Evolutionary conservation across 148 eudicot genomes (phyloP).

Genomic region (Arctostaphylos glauca): DNA sequence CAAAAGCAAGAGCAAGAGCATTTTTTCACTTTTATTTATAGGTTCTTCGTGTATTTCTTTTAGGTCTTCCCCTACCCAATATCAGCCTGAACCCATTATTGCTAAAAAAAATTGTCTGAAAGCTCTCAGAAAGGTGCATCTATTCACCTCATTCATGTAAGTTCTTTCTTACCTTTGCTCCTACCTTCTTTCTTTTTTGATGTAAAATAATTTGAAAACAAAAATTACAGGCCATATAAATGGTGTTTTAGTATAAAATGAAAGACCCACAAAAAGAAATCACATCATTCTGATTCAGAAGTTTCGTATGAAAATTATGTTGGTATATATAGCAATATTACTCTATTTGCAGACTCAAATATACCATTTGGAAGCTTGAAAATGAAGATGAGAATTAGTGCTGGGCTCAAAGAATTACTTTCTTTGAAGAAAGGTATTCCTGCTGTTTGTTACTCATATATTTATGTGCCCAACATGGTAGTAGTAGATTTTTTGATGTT

Average conservation of each 20-base stretch:
- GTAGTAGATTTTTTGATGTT: neutral
- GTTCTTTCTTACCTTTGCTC: neutral
- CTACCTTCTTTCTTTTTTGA: neutral
- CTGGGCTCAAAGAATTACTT: conserved; percentile 18
- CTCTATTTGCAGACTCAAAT: neutral
- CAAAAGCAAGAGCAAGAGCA: neutral
- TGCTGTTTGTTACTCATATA: neutral
- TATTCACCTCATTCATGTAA: neutral
- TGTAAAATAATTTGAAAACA: neutral
- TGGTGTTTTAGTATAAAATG: too few species aligned
- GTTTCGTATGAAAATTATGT: neutral
- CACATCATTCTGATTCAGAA: neutral
- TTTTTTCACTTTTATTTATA: neutral
- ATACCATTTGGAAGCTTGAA: neutral
- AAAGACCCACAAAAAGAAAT: neutral
- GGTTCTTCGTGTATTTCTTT: neutral
- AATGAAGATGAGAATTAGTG: conserved; percentile 11
- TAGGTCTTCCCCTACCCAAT: neutral
- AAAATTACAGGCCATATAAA: too few species aligned
- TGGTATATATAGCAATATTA: neutral
- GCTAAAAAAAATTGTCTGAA: neutral
- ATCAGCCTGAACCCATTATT: neutral
- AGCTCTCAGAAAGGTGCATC: neutral
- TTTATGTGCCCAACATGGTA: too few species aligned
- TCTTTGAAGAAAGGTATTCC: conserved; percentile 16